Evolutionary conservation across 768 basidiomycete species (phyloP), one percentile per base, ranked within the genome.

Genomic region (Tulasnella calospora): DNA sequence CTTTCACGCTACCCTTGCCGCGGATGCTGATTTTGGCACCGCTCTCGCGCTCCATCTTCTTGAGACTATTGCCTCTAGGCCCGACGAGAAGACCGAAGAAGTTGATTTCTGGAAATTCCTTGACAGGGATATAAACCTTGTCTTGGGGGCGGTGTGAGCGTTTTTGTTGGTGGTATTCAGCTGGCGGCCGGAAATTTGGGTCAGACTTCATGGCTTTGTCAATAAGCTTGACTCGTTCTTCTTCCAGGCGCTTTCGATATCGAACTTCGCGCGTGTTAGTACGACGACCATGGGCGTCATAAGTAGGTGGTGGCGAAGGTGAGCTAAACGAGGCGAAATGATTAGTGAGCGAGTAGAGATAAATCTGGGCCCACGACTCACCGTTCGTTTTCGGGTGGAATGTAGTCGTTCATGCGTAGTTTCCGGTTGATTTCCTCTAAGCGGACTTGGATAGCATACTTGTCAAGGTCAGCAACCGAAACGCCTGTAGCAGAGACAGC

Each of bases 71-170:
- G 70, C 98, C 98, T 82, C 98, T 93, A 83, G 98, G 98, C 51
- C 98, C 98, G 80, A 99, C 97, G 79, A 99, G 90, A 80, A 99
- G 87, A 82, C 98, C 98, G 82, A 99, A 99, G 87, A 99, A 99
- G 84, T 99, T 99, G 88, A 99, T 99, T 86, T 99, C 97, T 1
- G 98, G 98, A 82, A 99, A 99, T 85, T 99, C 98, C 85, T 99
- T 99, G 84, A 98, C 96, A 55, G 98, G 98, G 79, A 99, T 98
- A 84, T 99, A 99, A 80, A 99, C 98, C 86, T 99, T 99, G 79
- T 99, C 98, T 44, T 94, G 93, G 19, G 97, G 96, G 71, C 95
- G 90, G 79, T 94, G 93, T 57, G 94, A 94, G 41, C 95, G 92
- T 85, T 98, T 97, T 83, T 95, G 92, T 84, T 95, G 93, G 80